Evolutionary conservation across 441 rosid genomes (phyloP), one percentile per base, ranked within the genome.

Genomic region (Gossypium trilobum): DNA sequence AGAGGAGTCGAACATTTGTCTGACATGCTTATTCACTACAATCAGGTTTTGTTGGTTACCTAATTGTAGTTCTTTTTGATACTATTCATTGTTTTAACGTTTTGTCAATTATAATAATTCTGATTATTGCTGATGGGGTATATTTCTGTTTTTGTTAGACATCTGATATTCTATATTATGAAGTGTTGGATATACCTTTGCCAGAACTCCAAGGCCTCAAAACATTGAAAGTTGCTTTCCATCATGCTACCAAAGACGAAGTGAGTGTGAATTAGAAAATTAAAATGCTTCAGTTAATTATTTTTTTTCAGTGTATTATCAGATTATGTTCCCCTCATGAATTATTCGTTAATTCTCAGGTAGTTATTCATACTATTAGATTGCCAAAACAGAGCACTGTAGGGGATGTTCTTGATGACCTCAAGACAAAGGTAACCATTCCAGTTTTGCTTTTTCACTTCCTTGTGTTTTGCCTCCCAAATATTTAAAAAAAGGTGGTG

Each of bases 191-290:
- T 75, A 89, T 89, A 71, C 90, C 94, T 75, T 85, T 89, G 75
- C 91, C 94, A 72, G 90, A 89, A 78, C 82, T 89, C 62, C 89
- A 89, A 81, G 84, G 90, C 71, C 86, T 89, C 60, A 87, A 89
- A 80, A 87, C 90, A 71, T 77, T 89, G 75, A 87, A 87, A 78
- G 89, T 89, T 78, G 89, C 88, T 74, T 89, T 86, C 51, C 91
- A 89, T 80, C 88, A 85, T 77, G 87, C 91, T 62, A 86, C 87
- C 16, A 87, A 89, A 82, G 91, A 89, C 77, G 94, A 87, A 74
- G 94, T 87, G 72, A 74, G 87, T 84, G 62, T 72, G 50, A 57
- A 73, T 16, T n/a, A 22, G 70, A 29, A 48, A 68, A 66, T 56
- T 72, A 54, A 57, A 58, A 50, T 25, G 36, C 61, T 78, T 25